Conservation (phyloP, 2,329 filamentous ascomycete species). For the Macrophomina tecta region DNA sequence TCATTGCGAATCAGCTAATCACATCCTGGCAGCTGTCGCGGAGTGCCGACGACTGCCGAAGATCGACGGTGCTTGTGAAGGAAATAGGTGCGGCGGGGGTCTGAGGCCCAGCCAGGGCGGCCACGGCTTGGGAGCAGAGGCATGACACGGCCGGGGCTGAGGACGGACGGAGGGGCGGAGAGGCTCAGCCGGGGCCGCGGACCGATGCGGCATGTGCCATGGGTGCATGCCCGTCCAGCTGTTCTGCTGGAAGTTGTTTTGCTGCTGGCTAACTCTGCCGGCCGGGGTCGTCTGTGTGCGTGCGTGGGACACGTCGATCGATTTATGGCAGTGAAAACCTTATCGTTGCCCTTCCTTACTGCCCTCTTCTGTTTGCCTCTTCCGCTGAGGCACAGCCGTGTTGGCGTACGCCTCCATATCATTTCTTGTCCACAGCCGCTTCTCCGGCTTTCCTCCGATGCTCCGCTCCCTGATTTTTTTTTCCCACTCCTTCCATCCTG, state of each 20-base stretch:
- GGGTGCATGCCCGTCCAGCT: not conserved
- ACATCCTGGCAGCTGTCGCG: not conserved
- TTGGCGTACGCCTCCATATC: not conserved
- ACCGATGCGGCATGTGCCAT: not conserved
- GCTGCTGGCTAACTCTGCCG: not conserved
- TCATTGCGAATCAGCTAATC: not conserved
- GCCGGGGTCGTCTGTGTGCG: not conserved
- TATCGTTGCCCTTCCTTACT: not conserved
- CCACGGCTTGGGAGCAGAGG: not conserved
- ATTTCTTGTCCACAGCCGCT: not conserved
- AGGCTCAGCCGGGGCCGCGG: slow-evolving; percentile 8
- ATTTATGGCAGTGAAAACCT: not conserved
- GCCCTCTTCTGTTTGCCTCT: not conserved
- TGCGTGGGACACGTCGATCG: slow-evolving; percentile 12
- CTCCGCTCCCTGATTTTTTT: not conserved
- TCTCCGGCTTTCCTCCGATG: not conserved
- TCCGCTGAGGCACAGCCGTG: not conserved
- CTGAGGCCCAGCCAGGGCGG: not conserved
- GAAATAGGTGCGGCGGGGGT: not conserved
- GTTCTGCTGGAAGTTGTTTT: not conserved
- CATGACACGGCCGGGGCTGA: not conserved
- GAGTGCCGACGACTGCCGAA: slow-evolving; percentile 9
- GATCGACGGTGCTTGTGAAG: not conserved
- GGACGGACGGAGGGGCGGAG: slow-evolving; percentile 1
- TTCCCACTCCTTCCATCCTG: not conserved